Base-by-base conservation (phyloP, 495 filamentous ascomycete species). In the Clohesyomyces aquaticus region DNA sequence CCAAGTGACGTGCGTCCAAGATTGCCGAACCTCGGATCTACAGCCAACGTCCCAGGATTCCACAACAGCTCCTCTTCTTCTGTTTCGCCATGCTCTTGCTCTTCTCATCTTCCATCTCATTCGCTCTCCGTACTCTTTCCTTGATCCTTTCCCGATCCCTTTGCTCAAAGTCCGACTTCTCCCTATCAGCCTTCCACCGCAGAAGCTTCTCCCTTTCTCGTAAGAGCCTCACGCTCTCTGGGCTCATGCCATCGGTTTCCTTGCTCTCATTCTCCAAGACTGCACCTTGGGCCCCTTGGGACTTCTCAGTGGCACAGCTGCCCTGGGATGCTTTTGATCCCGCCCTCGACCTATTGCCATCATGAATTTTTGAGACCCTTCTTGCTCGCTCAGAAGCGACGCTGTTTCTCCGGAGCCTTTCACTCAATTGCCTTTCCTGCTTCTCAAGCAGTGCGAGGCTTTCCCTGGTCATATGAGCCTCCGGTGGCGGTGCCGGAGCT, bases 181-280 rank as follows among this genome's bases (percentile, higher is more conserved):
- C 54, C 26, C 32, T 64, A 25, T 74, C 76, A 58, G 77, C 77
- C 32, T 66, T 70, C 53, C 73, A 76, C 59, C 80, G 66, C 27
- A 63, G 43, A 52, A 61, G 61, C 59, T 82, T 79, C 67, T 81
- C 76, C 42, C 46, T 41, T 67, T 80, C 77, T 74, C 78, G 78
- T 61, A 54, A 38, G 51, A 63, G 72, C 64, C 66, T 48, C 52
- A 81, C 78, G 63, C 66, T 71, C 64, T 66, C 50, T 2, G 43
- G 43, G 32, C 28, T 54, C 54, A 65, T 21, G 43, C 46, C 55
- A 26, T 11, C 42, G 0, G 12, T 6, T 4, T 14, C 11, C 14
- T 51, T 6, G n/a, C 61, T 22, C 2, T 3, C 10, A 12, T 19
- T n/a, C 27, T 45, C 54, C 43, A 23, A 18, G 1, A 21, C 3